Evolutionary conservation across 257 asterid genomes (phyloP), one percentile per base, ranked within the genome.

Genomic region (Primulina huaijiensis): DNA sequence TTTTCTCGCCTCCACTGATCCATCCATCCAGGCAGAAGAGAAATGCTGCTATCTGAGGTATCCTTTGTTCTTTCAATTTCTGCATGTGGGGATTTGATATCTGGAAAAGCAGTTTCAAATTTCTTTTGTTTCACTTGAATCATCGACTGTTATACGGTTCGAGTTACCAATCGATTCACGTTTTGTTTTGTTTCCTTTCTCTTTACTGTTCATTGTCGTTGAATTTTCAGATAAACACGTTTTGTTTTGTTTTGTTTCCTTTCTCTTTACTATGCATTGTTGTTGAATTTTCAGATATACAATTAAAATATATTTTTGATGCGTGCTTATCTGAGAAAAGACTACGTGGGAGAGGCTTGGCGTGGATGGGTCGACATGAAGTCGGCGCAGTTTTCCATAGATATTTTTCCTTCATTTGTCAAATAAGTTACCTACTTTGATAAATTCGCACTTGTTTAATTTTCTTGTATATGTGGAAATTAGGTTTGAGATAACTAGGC

Each of bases 311-410:
- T 23, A 23, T 23, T 23, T 23, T 23, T 23, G 65, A 80, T 79
- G 75, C 88, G 82, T 81, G 83, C 68, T 69, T 64, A 68, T 57
- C 46, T 59, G 75, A 27, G 23, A 30, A 67, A 16, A 46, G 7
- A 16, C 7, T 16, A 46, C 19, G 56, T 5, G 56, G 56, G 4
- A 62, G 52, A 46, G 76, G 35, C 70, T 64, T 27, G 56, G 73
- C 59, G 75, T 33, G 17, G 7, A 8, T 23, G 40, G 38, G 64
- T 72, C 60, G 43, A 67, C 33, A 68, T 71, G 71, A 43, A 62
- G 86, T 74, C 83, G 81, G 84, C 75, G 50, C 68, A 74, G 72
- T 74, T 60, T 67, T 63, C 8, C 66, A 40, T 31, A 52, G 62
- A 43, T n/a, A 6, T 29, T 6, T 4, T 16, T 46, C 20, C 56